Evolutionary conservation across 2,329 filamentous ascomycete species (phyloP), one percentile per base, ranked within the genome.

Genomic region (Periconia sp.): DNA sequence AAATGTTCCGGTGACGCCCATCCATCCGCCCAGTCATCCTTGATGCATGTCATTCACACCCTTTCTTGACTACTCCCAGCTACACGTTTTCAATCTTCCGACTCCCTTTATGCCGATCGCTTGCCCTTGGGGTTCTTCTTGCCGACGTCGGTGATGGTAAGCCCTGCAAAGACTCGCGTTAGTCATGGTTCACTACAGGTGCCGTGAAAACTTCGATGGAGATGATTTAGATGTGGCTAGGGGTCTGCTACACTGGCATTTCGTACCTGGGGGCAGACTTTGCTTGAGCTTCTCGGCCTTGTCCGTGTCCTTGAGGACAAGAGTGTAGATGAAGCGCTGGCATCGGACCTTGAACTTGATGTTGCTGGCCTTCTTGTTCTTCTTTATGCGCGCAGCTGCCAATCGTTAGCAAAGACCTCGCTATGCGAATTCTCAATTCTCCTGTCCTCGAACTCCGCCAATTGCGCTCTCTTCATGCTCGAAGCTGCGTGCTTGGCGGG

Each of bases 271-370:
- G 71, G 94, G 95, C 59, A 99, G 84, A 76, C 86, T 91, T 85
- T 97, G 92, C 91, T 96, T 97, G 66, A 99, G 87, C 89, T 99
- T 99, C 83, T 97, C 94, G 78, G 92, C 95, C 89, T 97, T 97
- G 75, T 96, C 94, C 72, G 85, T 84, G 81, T 99, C 94, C 86
- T 96, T 96, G 71, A 99, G 87, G 75, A 95, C 89, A 68, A 99
- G 87, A 66, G 94, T 96, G 88, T 99, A 99, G 66, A 99, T 83
- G 83, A 94, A 86, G 72, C 86, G 85, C 76, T 89, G 83, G 88
- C 94, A 97, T 78, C 94, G 90, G 84, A 99, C 92, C 90, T 99
- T 99, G 91, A 99, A 97, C 88, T 99, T 99, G 87, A 94, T 92
- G 83, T 92, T 87, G 75, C 87, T 84, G 72, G 81, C 80, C 80